phyloP scores from a whole-genome alignment of 441 rosid genomes.

The Populus hybrid region DNA sequence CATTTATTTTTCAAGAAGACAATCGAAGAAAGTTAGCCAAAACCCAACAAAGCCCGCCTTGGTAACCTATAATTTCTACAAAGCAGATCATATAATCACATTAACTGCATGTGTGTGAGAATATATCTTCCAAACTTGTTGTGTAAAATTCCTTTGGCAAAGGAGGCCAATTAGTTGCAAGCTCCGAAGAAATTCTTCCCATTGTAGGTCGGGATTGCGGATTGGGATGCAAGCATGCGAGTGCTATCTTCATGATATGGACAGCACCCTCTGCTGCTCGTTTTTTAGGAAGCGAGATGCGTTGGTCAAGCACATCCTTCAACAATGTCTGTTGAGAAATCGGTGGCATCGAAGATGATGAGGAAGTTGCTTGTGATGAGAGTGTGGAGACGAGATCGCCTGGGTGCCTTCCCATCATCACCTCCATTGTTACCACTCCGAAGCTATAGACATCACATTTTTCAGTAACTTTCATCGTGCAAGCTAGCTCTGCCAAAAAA shows the following conservation, averaged over 20 bases:
- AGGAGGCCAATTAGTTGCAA: neutral
- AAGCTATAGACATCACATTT: neutral
- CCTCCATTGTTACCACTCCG: slow-evolving; percentile 6
- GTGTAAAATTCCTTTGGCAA: neutral
- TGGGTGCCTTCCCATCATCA: slow-evolving; percentile 14
- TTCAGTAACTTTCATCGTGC: slow-evolving; percentile 1
- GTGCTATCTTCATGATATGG: neutral
- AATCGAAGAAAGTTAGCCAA: neutral
- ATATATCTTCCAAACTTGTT: neutral
- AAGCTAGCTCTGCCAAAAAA: neutral
- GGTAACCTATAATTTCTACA: neutral
- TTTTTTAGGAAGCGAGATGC: neutral
- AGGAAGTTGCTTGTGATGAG: neutral
- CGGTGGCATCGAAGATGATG: neutral
- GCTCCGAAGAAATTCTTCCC: neutral
- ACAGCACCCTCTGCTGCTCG: neutral
- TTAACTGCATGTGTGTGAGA: neutral
- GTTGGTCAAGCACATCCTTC: neutral
- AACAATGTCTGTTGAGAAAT: neutral
- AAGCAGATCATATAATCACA: neutral
- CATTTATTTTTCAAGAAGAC: neutral
- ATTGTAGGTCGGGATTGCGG: neutral
- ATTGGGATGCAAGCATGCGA: neutral
- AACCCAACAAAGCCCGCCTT: neutral
- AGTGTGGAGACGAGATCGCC: neutral